These are phyloP conservation scores for Cladosporium oxysporum DNA, from an alignment of 2,329 filamentous ascomycete genomes.

Conservation along the genomic window DNA sequence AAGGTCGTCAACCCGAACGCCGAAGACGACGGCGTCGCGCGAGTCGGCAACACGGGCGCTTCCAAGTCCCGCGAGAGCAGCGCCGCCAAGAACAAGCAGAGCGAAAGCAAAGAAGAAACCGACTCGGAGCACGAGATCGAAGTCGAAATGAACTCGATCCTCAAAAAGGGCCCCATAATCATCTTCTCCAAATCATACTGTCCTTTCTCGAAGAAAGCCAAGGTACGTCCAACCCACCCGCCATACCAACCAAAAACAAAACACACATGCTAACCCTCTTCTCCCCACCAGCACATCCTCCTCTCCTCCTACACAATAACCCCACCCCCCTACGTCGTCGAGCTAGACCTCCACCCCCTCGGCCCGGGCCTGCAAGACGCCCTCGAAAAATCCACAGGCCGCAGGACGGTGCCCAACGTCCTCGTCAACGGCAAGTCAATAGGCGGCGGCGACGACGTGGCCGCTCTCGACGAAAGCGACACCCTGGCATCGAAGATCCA, in stretches of 20 bases:
- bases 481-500: slow-evolving; percentile 71
- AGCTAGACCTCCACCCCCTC: slow-evolving; percentile 80
- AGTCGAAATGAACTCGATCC: slow-evolving; percentile 71
- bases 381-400: slow-evolving; percentile 72
- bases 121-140: slow-evolving; percentile 66
- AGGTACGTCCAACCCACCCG: slow-evolving; percentile 44
- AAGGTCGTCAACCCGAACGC: slow-evolving; percentile 36
- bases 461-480: slow-evolving; percentile 62
- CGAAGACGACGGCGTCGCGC: slow-evolving; percentile 46
- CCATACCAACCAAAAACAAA: background rate
- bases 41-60: slow-evolving; percentile 45
- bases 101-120: slow-evolving; percentile 48
- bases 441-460: slow-evolving; percentile 85
- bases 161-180: slow-evolving; percentile 85
- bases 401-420: slow-evolving; percentile 88
- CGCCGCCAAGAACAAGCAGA: slow-evolving; percentile 27
- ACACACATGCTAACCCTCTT: slow-evolving; percentile 13
- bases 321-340: slow-evolving; percentile 82
- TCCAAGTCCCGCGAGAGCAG: slow-evolving; percentile 37
- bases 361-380: slow-evolving; percentile 70
- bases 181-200: slow-evolving; percentile 97
- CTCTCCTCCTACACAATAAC: slow-evolving; percentile 81
- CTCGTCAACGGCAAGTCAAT: slow-evolving; percentile 86
- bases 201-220: slow-evolving; percentile 80
- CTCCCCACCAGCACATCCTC: slow-evolving; percentile 58